Evolutionary conservation across 148 eudicot species (phyloP), one percentile per base, ranked within the genome.

Genomic region (Salicornia ramosissima): DNA sequence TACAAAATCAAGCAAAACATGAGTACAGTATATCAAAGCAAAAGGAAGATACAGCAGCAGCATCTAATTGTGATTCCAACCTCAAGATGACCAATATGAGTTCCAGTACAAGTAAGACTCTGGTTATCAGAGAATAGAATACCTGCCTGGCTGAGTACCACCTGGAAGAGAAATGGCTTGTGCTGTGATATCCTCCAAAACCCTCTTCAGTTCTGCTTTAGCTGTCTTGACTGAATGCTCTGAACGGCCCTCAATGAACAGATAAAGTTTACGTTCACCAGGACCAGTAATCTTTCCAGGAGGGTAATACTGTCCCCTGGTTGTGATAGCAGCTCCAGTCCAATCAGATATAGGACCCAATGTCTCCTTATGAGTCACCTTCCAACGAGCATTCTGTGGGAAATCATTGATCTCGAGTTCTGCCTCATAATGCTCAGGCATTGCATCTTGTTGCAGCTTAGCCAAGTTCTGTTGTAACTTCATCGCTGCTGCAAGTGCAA

Each of bases 321-420:
- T 90, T 2, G 96, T 90, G 54, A 90, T 90, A 51, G 96, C 92
- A 59, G 90, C 96, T 39, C 96, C 96, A 64, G 90, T 85, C 85
- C 86, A 90, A 24, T 90, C 96, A 60, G 92, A 87, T 13, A 90
- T 87, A 0, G 92, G 96, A 45, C 92, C 90, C 73, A 89, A 66
- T 12, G 96, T 89, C 71, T 89, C 96, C 78, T 89, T 89, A 74
- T 89, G 92, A 10, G 96, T 89, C 31, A 89, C 96, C 85, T 86
- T 89, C 96, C 96, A 89, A 13, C 96, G 85, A 73, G 96, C 96
- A 70, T 87, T 87, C 77, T 89, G 96, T 22, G 96, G 96, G 69
- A 89, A 89, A 71, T 89, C 96, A 67, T 89, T 89, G 67, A 89
- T 90, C 76, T 90, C 96, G 68, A 90, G 76, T 61, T 89, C 96